These are phyloP conservation scores for Claviceps arundinis DNA, from an alignment of 2,329 filamentous ascomycete species.

Conservation along the genomic window DNA sequence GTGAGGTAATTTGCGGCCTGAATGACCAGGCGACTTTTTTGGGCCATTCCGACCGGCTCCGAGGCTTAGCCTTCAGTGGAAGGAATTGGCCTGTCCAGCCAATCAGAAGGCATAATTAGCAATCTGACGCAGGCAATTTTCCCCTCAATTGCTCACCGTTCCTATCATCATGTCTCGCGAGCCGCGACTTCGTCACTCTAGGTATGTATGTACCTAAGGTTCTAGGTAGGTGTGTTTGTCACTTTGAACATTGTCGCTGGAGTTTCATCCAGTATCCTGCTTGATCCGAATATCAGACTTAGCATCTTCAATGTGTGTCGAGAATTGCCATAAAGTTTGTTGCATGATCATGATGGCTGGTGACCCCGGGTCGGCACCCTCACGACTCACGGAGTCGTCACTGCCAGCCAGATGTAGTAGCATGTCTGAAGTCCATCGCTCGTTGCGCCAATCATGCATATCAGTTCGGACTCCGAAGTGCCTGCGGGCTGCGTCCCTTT, in stretches of 20 bases:
- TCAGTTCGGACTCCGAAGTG: background rate
- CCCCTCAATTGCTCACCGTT: background rate
- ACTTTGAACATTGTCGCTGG: too few species aligned
- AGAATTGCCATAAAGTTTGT: too few species aligned
- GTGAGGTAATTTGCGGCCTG: conserved; percentile 31
- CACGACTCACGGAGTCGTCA: too few species aligned
- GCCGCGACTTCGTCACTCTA: too few species aligned
- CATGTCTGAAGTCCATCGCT: background rate
- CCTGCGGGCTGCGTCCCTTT: background rate
- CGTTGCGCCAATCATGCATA: background rate
- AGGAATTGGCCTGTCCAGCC: conserved; percentile 10
- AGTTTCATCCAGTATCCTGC: background rate
- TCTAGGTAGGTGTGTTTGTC: background rate
- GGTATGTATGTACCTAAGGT: background rate
- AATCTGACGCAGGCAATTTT: conserved; percentile 7
- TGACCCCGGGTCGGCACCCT: too few species aligned
- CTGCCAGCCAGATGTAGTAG: too few species aligned
- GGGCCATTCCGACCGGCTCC: conserved; percentile 30
- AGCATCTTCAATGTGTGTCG: too few species aligned
- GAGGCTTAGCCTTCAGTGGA: conserved; percentile 16
- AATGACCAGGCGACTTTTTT: conserved; percentile 17
- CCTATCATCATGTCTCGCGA: background rate
- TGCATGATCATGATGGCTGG: too few species aligned
- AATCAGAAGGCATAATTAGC: conserved; percentile 23
- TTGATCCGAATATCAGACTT: too few species aligned